phyloP scores from a whole-genome alignment of 2,329 filamentous ascomycete genomes.

The Diplocarpon rosae region DNA sequence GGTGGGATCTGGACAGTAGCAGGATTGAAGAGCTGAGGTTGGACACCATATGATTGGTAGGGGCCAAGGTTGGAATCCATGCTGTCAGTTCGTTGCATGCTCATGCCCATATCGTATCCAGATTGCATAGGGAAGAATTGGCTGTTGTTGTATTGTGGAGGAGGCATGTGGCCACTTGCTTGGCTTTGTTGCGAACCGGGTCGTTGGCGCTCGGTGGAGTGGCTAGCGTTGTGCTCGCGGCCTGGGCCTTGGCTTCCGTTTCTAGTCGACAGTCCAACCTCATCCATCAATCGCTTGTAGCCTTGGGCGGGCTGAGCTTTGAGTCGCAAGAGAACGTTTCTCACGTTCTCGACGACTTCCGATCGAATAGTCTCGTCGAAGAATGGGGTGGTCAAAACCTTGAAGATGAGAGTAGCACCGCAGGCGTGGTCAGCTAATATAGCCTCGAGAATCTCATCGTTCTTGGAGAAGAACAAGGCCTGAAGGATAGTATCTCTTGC shows the following conservation, averaged over 20 bases:
- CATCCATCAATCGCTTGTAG: constrained; percentile 98
- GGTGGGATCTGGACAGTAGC: constrained; percentile 36
- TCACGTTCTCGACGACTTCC: constrained; percentile 86
- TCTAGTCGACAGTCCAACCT: constrained; percentile 76
- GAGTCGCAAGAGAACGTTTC: constrained; percentile 75
- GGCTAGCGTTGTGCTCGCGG: constrained; percentile 22
- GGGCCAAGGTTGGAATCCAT: constrained; percentile 38
- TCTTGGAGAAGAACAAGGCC: constrained; percentile 82
- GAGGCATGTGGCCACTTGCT: constrained; percentile 35
- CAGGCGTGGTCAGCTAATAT: constrained; percentile 87
- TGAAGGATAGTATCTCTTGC: constrained; percentile 82
- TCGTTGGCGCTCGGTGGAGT: constrained; percentile 42
- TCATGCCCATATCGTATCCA: constrained; percentile 42
- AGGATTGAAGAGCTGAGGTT: constrained; percentile 41
- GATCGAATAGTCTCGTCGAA: constrained; percentile 83
- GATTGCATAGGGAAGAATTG: constrained; percentile 42
- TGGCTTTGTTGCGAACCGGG: constrained; percentile 43
- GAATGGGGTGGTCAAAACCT: constrained; percentile 94
- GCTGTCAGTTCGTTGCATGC: constrained; percentile 43
- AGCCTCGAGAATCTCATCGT: constrained; percentile 77
- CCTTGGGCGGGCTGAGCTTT: constrained; percentile 92
- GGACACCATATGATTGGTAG: constrained; percentile 40
- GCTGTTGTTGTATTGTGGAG: constrained; percentile 30
- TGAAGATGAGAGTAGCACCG: constrained; percentile 94
- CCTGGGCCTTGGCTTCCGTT: constrained; percentile 32